Evolutionary conservation across 495 filamentous ascomycete species (phyloP).

Genomic region (Xylaria scruposa): DNA sequence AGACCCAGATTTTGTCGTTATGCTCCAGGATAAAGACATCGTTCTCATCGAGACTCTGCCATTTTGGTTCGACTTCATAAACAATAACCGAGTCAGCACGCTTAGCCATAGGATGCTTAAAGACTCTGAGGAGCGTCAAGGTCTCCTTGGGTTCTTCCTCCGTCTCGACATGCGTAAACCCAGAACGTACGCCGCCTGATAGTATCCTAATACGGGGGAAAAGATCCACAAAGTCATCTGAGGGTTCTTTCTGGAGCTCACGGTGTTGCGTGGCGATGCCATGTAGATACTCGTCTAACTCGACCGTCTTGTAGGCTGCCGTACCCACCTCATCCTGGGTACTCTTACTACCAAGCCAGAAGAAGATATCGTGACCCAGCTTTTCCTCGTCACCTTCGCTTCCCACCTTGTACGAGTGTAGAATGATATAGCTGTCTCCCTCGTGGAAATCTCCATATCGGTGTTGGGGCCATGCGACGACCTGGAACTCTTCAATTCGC

Average conservation of each 20-base stretch:
- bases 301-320: constrained; percentile 70
- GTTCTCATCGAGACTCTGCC: constrained; percentile 64
- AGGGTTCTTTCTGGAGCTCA: constrained; percentile 61
- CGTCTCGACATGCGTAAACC: constrained; percentile 64
- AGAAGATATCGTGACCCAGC: constrained; percentile 63
- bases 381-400: constrained; percentile 49
- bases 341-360: constrained; percentile 66
- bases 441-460: constrained; percentile 64
- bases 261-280: constrained; percentile 65
- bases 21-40: constrained; percentile 68
- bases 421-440: constrained; percentile 68
- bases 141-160: constrained; percentile 47
- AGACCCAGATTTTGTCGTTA: constrained; percentile 67
- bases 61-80: constrained; percentile 67
- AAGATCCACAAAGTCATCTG: constrained; percentile 62
- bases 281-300: constrained; percentile 67
- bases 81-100: constrained; percentile 58
- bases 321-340: constrained; percentile 69
- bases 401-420: constrained; percentile 61
- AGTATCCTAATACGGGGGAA: constrained; percentile 62
- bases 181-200: constrained; percentile 63
- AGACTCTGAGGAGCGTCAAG: constrained; percentile 61
- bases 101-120: constrained; percentile 57
- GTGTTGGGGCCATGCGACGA: constrained; percentile 62
- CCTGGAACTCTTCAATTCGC: constrained; percentile 68